phyloP scores from a whole-genome alignment of 331 rosid genomes.

The Telfairia occidentalis region DNA sequence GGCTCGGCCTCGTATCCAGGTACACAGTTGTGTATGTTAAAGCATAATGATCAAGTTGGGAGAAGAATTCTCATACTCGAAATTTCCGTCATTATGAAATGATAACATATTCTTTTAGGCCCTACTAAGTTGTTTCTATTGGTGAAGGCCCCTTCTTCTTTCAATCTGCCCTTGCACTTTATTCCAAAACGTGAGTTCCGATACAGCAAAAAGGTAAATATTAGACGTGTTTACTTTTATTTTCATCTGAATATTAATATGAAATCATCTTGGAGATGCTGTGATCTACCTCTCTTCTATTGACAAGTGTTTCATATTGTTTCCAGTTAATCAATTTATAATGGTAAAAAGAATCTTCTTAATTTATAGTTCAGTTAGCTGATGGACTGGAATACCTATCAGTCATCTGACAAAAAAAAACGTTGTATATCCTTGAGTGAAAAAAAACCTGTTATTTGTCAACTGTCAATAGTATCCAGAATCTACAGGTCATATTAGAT shows the following conservation, averaged over 20 bases:
- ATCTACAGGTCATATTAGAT: neutral
- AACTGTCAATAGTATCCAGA: neutral
- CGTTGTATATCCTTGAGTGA: neutral
- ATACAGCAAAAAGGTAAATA: slow-evolving; percentile 55
- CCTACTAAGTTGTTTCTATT: slow-evolving; percentile 58
- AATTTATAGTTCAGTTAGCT: neutral
- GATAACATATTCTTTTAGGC: slow-evolving; percentile 26
- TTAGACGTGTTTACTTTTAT: neutral
- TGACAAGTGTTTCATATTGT: neutral
- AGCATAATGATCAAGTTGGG: slow-evolving; percentile 8
- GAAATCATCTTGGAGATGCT: neutral
- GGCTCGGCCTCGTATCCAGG: slow-evolving; percentile 73
- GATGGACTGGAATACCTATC: neutral
- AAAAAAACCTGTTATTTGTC: neutral
- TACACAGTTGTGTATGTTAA: slow-evolving; percentile 16
- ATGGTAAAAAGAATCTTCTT: neutral
- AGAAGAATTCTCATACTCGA: neutral
- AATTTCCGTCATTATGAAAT: neutral
- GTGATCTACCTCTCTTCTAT: neutral
- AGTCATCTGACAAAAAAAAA: neutral
- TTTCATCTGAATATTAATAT: neutral
- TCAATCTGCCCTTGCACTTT: slow-evolving; percentile 67
- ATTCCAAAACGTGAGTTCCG: slow-evolving; percentile 83
- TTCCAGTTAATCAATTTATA: neutral
- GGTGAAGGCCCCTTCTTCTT: slow-evolving; percentile 72